Base-by-base conservation (phyloP, 306 rosid species). In the Phaseolus lunatus region DNA sequence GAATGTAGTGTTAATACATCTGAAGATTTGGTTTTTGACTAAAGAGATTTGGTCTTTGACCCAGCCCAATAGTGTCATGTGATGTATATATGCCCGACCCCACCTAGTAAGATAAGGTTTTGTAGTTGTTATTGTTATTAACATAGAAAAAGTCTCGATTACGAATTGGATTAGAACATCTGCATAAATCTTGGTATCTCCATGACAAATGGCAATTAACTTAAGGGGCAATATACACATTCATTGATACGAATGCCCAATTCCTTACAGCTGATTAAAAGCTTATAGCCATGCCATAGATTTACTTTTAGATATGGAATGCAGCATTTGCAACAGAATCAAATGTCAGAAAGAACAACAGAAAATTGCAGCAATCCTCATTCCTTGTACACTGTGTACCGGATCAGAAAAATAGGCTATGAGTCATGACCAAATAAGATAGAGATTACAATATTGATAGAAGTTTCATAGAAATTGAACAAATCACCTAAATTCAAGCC, bases 261-360 rank as follows among this genome's bases (percentile, higher is more conserved):
- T 54, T 57, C 7, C 29, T 37, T 35, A 35, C 73, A 62, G 26
- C 75, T 62, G 71, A 64, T 39, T 65, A 82, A 14, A 71, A 70
- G 39, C 24, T 20, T 43, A 9, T 18, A 31, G 47, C 15, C 15
- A 58, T 39, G 35, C 18, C 72, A 39, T 12, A 61, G 39, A 69
- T 71, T 82, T 54, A 12, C 8, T 22, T 16, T 52, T 53, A 48
- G 71, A 44, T 47, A 80, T 26, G 71, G 64, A 77, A 77, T 80
- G 76, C 80, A 66, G 79, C 80, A 84, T 84, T 81, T 81, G 66
- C 78, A 68, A 45, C 62, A 81, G 45, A 33, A n/a, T 68, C 49
- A 44, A 35, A 72, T 78, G 67, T 14, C 18, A 16, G 8, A n/a
- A 58, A 62, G 39, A 37, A 77, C 70, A 72, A 31, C 47, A 53